phyloP scores from a whole-genome alignment of 306 rosid genomes.

The Medicago ruthenica region DNA sequence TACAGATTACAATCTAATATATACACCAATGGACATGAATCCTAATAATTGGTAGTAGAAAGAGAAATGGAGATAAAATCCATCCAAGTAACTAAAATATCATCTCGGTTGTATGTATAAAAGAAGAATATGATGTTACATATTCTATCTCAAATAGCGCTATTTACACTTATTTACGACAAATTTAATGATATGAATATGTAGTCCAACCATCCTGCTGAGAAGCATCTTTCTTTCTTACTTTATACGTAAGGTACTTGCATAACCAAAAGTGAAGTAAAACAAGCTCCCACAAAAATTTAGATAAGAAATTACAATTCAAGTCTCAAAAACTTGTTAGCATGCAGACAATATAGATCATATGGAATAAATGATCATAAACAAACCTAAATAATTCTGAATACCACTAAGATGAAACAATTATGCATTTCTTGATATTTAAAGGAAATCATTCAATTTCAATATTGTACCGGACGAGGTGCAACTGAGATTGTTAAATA shows the following conservation, averaged over 20 bases:
- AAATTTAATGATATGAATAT: neutral
- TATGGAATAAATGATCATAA: slow-evolving; percentile 9
- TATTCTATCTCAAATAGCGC: neutral
- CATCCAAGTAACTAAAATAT: too few relatives aligned
- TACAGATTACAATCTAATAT: too few relatives aligned
- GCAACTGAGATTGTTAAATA: slow-evolving; percentile 96
- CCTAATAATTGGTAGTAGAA: neutral
- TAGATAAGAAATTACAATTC: neutral
- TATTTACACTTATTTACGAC: neutral
- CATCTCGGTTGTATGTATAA: too few relatives aligned
- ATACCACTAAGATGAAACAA: slow-evolving; percentile 17
- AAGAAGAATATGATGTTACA: too few relatives aligned
- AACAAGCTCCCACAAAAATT: neutral
- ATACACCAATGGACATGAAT: too few relatives aligned
- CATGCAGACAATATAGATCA: slow-evolving; percentile 23
- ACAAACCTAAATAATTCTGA: slow-evolving; percentile 16
- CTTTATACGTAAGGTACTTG: slow-evolving; percentile 26
- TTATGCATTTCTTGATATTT: slow-evolving; percentile 16
- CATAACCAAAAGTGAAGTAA: slow-evolving; percentile 24
- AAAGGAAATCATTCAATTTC: slow-evolving; percentile 40
- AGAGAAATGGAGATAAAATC: too few relatives aligned
- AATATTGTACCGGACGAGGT: slow-evolving; percentile 89
- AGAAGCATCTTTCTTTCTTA: slow-evolving; percentile 30
- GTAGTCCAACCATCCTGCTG: slow-evolving; percentile 22
- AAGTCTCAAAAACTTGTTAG: slow-evolving; percentile 13